These are phyloP conservation scores for Teratosphaeria nubilosa DNA, from an alignment of 2,329 filamentous ascomycete genomes.

Conservation along the genomic window DNA sequence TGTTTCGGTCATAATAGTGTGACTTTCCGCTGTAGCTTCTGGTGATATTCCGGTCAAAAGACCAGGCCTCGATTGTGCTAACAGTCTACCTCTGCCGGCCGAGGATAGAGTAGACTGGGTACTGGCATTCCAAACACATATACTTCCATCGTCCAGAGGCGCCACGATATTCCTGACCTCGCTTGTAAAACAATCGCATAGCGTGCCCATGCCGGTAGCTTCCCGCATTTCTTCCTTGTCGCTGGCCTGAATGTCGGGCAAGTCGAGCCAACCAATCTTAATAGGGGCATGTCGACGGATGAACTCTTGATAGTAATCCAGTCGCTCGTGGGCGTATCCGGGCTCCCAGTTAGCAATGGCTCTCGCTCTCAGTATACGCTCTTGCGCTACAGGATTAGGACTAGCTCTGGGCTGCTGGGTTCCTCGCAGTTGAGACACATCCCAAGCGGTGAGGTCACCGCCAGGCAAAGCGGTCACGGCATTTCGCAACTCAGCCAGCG, in stretches of 20 bases:
- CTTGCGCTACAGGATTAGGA: slow-evolving; percentile 9
- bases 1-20: slow-evolving; percentile 57
- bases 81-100: slow-evolving; percentile 43
- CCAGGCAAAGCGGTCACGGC: slow-evolving; percentile 27
- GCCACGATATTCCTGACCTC: slow-evolving; percentile 54
- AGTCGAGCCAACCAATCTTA: slow-evolving; percentile 67
- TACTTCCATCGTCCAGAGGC: slow-evolving; percentile 74
- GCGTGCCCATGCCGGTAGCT: slow-evolving; percentile 57
- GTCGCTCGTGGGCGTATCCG: slow-evolving; percentile 56
- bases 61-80: slow-evolving; percentile 55
- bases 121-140: slow-evolving; percentile 67
- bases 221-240: slow-evolving; percentile 45
- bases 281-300: slow-evolving; percentile 69
- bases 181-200: slow-evolving; percentile 47
- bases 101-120: slow-evolving; percentile 9
- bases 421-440: slow-evolving; percentile 13
- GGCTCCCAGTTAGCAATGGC: slow-evolving; percentile 78
- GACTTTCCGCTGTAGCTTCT: slow-evolving; percentile 34
- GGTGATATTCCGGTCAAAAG: slow-evolving; percentile 53
- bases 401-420: slow-evolving; percentile 7
- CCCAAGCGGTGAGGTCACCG: slow-evolving; percentile 11
- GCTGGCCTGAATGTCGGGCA: slow-evolving; percentile 35
- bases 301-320: slow-evolving; percentile 84
- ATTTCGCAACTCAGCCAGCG: slow-evolving; percentile 33
- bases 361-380: slow-evolving; percentile 29